Evolutionary conservation across 176 grass and related monocot species (phyloP), one percentile per base, ranked within the genome.

Genomic region (Poa pratensis): DNA sequence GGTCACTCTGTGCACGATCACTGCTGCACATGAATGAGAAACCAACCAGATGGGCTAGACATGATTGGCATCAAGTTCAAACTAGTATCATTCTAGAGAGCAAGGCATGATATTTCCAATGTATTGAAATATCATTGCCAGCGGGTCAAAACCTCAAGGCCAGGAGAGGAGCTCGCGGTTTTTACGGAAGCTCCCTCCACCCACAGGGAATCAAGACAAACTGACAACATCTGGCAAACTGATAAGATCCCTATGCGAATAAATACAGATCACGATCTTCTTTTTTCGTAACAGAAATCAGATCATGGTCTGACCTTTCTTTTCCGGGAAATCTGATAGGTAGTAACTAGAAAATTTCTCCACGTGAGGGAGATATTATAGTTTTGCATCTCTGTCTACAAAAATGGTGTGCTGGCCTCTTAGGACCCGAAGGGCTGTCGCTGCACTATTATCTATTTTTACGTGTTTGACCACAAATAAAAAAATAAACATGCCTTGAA

Each of bases 241-340:
- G n/a, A n/a, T 46, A 24, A 24, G 42, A 73, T 73, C 42, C 69
- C 6, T 43, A 73, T 26, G 69, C 69, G 8, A 48, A 48, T 73
- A 15, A 71, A 73, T 73, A 14, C 42, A 73, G 69, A 73, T 73
- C 42, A 42, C 6, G 40, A 73, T 73, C 69, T 48, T 16, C 5
- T 5, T 70, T 71, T 7, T 71, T 24, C n/a, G n/a, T n/a, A n/a
- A n/a, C n/a, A 2, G 22, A 14, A 69, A n/a, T 20, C 34, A 68
- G 65, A 68, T 68, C 32, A 32, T 68, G 66, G n/a, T 39, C 17
- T 6, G 1, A 69, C 23, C 9, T 6, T 62, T 62, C 12, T 62
- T 12, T 62, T 23, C 1, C 9, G 3, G 22, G 23, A 23, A 4
- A 22, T 12, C n/a, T 23, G 10, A 24, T 5, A n/a, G n/a, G n/a